Evolutionary conservation across 2,329 filamentous ascomycete genomes (phyloP), one percentile per base, ranked within the genome.

Genomic region (Triangularia setosa): DNA sequence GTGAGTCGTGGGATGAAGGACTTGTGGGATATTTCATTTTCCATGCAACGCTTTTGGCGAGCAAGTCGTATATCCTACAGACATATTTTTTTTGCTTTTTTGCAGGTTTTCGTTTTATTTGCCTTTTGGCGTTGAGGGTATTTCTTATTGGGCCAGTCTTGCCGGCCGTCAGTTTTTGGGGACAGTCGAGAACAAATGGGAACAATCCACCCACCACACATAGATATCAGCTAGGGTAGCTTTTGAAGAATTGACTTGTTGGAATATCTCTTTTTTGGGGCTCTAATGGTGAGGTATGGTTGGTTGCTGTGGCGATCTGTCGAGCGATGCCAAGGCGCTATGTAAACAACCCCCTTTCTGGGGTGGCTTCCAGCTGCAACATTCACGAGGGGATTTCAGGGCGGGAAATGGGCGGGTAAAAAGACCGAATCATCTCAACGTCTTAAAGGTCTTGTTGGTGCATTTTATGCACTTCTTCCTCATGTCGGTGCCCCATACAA

Each of bases 231-330:
- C 40, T 48, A 21, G 16, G 30, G 40, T 11, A 48, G n/a, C 40
- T 48, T n/a, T 48, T 18, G n/a, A 21, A 21, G 40, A 48, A 48
- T 48, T 48, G n/a, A 48, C 18, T 21, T 48, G 40, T 48, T 48
- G 40, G 40, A 18, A 48, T 48, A 48, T 11, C 6, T 40, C 7
- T 40, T 40, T 44, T 21, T n/a, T 44, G 35, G 35, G n/a, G 14
- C 1, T 16, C 8, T 35, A 14, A 40, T 7, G 6, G 16, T 40
- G n/a, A 48, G 21, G 40, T 33, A 9, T 11, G n/a, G 33, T 58
- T 33, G 33, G 57, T 59, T 59, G 57, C 57, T 27, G 57, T 5
- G 33, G 27, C 11, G 21, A 59, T 57, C 9, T 18, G 23, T 69
- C 16, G 25, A 27, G 18, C 28, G 8, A 28, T 58, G 23, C 53